These are phyloP conservation scores for Candida nemodendra DNA, from an alignment of 805 yeast genomes.

Conservation along the genomic window DNA sequence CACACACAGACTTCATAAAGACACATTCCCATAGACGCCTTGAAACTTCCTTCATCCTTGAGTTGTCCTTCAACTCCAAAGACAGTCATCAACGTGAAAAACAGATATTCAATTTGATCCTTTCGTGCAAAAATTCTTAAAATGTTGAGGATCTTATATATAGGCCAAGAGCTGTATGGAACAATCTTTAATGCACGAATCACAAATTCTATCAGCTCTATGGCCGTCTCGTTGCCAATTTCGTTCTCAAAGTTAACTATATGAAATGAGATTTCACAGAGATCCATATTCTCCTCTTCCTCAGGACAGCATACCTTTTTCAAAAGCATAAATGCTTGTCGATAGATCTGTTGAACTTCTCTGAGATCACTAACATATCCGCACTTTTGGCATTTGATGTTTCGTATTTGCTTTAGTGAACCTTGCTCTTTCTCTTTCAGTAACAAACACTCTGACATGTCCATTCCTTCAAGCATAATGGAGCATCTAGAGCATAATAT, in stretches of 20 bases:
- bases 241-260: constrained; percentile 4
- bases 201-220: constrained; percentile 2
- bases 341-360: neutral
- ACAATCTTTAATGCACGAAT: constrained; percentile 2
- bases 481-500: constrained; percentile 28
- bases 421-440: constrained; percentile 5
- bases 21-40: constrained; percentile 14
- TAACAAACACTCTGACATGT: constrained; percentile 2
- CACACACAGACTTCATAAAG: constrained; percentile 20
- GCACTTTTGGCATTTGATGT: too few relatives aligned
- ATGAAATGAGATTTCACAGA: constrained; percentile 4
- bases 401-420: too few relatives aligned
- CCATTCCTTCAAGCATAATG: constrained; percentile 12
- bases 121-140: constrained; percentile 9
- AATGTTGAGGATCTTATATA: constrained; percentile 11
- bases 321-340: constrained; percentile 3
- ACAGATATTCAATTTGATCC: constrained; percentile 11
- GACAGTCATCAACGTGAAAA: constrained; percentile 13
- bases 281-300: constrained; percentile 1
- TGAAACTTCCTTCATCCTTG: constrained; percentile 6
- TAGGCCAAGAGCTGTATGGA: constrained; percentile 25
- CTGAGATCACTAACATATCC: neutral
- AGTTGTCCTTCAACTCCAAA: constrained; percentile 11
- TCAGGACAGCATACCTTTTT: constrained; percentile 8
- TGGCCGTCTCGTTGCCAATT: constrained; percentile 1